Conservation (phyloP, 2,329 filamentous ascomycete genomes). For the Neocucurbitaria cava region DNA sequence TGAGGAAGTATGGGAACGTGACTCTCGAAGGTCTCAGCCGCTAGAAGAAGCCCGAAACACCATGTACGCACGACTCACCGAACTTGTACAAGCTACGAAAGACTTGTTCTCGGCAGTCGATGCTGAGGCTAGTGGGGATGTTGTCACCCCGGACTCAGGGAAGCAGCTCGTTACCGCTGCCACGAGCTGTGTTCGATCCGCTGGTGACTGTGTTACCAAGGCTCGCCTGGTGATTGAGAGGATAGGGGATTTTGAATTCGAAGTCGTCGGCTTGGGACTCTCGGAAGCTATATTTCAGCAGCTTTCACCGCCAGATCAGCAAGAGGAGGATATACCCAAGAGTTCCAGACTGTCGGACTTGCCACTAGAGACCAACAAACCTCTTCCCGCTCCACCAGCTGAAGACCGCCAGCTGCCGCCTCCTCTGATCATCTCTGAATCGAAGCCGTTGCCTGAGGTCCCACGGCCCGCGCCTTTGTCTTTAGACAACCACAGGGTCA, state of each 20-base stretch:
- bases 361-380: slow-evolving; percentile 43
- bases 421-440: slow-evolving; percentile 58
- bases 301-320: slow-evolving; percentile 19
- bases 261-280: slow-evolving; percentile 52
- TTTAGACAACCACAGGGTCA: slow-evolving; percentile 32
- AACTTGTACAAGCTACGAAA: slow-evolving; percentile 80
- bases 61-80: slow-evolving; percentile 81
- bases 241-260: slow-evolving; percentile 88
- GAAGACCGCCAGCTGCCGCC: slow-evolving; percentile 50
- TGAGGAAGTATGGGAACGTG: slow-evolving; percentile 81
- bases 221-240: slow-evolving; percentile 84
- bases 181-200: slow-evolving; percentile 86
- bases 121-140: slow-evolving; percentile 73
- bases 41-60: slow-evolving; percentile 73
- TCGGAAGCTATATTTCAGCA: slow-evolving; percentile 46
- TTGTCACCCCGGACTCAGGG: slow-evolving; percentile 82
- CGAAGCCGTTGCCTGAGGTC: slow-evolving; percentile 73
- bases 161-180: slow-evolving; percentile 77
- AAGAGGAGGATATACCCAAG: slow-evolving; percentile 15
- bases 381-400: slow-evolving; percentile 45
- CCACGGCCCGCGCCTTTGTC: slow-evolving; percentile 58
- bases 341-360: slow-evolving; percentile 21
- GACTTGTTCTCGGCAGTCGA: slow-evolving; percentile 76
- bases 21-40: slow-evolving; percentile 69
- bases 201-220: slow-evolving; percentile 89